Evolutionary conservation across 176 grass and related monocot genomes (phyloP), one percentile per base, ranked within the genome.

Genomic region (Hyparrhenia diplandra): DNA sequence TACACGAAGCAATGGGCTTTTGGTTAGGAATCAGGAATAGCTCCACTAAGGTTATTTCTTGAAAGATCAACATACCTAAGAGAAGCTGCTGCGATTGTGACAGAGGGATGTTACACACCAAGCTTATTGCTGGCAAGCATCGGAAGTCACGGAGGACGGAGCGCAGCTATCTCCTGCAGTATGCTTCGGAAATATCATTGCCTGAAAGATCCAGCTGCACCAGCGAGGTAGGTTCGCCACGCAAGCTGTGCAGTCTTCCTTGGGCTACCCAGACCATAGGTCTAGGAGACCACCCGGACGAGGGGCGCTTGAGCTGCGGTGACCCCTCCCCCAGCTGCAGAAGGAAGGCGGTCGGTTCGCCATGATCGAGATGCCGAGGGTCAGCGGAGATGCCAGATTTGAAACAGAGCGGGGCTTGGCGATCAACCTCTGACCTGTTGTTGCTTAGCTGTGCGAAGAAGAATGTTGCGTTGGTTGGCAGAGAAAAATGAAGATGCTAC

Each of bases 331-430:
- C 90, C 87, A 92, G 18, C 17, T 24, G 72, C 90, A 92, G 60
- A 81, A 87, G 42, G 36, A n/a, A n/a, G n/a, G 40, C 0, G 84
- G 1, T 35, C 32, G 23, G n/a, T n/a, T n/a, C 24, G 1, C 87
- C 90, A 92, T 27, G 86, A 81, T n/a, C n/a, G 3, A 89, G 6
- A 27, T 81, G 5, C 65, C 7, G 1, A 2, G 84, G 80, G 10
- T 87, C 75, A 5, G 0, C 6, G 1, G 55, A 54, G 54, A 92
- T 28, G 57, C 74, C 51, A 18, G 71, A n/a, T 70, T 70, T 87
- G 87, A 92, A 89, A 77, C 80, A 89, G 6, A 89, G 81, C 16
- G 89, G 87, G 16, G 84, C 77, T 28, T 47, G 55, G 2, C 63
- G 43, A 7, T 92, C 90, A 14, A 2, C 13, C 11, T 76, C 65